A percentile compares a stretch with the other conserved stretches of the same genome.
These are phyloP conservation scores for Triticum aestivum DNA, from an alignment of 176 grass and related monocot genomes.

Conservation along the genomic window IWGSC_CS_RefSeq_v2.1 NC_057797.1:46332754-46333253, in stretches of 20 bases:
- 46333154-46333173: neutral
- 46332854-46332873: constrained; percentile 42
- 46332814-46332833: constrained; percentile 42
- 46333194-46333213: neutral
- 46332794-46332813: constrained; percentile 41
- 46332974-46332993: neutral
- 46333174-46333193: too few relatives aligned
- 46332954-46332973: constrained; percentile 12
- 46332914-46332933: constrained; percentile 47
- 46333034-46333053: too few relatives aligned
- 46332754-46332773: neutral
- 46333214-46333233: neutral
- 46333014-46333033: too few relatives aligned
- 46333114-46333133: neutral
- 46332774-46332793: neutral
- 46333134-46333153: neutral
- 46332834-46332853: constrained; percentile 49
- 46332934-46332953: constrained; percentile 2
- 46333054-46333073: neutral
- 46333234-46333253: neutral
- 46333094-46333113: too few relatives aligned
- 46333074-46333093: neutral
- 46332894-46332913: constrained; percentile 62
- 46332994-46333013: too few relatives aligned
- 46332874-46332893: constrained; percentile 58